A percentile compares a stretch with the other conserved stretches of the same genome.
These are phyloP conservation scores for Xylariomycetidae sp. DNA, from an alignment of 2,329 filamentous ascomycete genomes.

Conservation along the genomic window DNA sequence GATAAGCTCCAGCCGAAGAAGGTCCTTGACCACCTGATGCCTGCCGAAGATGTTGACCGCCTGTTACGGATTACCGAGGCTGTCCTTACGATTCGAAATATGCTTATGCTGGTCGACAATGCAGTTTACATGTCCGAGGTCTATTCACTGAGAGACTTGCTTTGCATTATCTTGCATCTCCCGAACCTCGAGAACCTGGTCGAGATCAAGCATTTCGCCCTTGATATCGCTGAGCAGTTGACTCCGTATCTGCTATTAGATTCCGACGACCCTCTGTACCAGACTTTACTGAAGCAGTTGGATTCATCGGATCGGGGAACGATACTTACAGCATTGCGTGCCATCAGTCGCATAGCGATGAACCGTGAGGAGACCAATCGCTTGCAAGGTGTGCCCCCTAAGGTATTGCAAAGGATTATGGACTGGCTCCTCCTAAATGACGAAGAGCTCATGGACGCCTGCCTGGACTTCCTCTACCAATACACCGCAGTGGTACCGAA, in stretches of 20 bases:
- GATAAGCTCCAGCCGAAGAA: conserved; percentile 52
- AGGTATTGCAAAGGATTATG: conserved; percentile 60
- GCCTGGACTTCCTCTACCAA: conserved; percentile 91
- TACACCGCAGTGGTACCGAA: conserved; percentile 85
- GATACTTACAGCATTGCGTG: conserved; percentile 72
- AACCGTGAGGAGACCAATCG: conserved; percentile 74
- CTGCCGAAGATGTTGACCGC: conserved; percentile 62
- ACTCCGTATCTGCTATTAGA: conserved; percentile 73
- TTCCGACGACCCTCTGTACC: conserved; percentile 71
- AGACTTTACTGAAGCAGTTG: conserved; percentile 60
- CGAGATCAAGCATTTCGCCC: conserved; percentile 83
- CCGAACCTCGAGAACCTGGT: conserved; percentile 65
- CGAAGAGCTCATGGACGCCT: conserved; percentile 81
- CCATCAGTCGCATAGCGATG: conserved; percentile 83
- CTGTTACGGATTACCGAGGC: conserved; percentile 80
- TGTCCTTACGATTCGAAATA: conserved; percentile 82
- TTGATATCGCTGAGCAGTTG: conserved; percentile 88
- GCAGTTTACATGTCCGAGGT: conserved; percentile 74
- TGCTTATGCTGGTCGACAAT: conserved; percentile 91
- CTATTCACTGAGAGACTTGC: conserved; percentile 68
- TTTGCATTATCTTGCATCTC: conserved; percentile 76
- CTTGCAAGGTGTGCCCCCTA: conserved; percentile 62
- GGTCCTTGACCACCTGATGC: conserved; percentile 64
- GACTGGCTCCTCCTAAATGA: conserved; percentile 78
- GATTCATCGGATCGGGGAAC: conserved; percentile 70